A percentile compares a stretch with the other conserved stretches of the same genome.
phyloP scores from a whole-genome alignment of 2,329 filamentous ascomycete genomes.

The Penicillium sclerotigenum region DNA sequence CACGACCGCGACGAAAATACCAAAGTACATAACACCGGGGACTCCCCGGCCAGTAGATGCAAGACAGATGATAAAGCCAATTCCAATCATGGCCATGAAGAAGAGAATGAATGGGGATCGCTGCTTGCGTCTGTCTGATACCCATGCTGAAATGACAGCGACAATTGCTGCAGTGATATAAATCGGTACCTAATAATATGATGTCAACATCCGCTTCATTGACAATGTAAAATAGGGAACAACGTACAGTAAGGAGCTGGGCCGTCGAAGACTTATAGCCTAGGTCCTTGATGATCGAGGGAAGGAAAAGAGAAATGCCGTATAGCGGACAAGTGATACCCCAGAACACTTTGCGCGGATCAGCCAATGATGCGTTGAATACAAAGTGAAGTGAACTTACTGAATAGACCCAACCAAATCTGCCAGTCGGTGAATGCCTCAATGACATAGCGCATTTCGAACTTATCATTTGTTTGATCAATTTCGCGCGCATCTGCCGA shows the following conservation, averaged over 20 bases:
- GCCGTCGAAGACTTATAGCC: slow-evolving; percentile 41
- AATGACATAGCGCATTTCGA: slow-evolving; percentile 40
- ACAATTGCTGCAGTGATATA: slow-evolving; percentile 41
- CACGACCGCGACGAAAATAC: slow-evolving; percentile 47
- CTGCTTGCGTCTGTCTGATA: slow-evolving; percentile 57
- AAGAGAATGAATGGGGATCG: slow-evolving; percentile 55
- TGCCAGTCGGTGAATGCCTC: slow-evolving; percentile 44
- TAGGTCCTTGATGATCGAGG: slow-evolving; percentile 43
- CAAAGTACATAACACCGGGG: slow-evolving; percentile 47
- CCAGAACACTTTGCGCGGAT: slow-evolving; percentile 37
- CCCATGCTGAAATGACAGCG: slow-evolving; percentile 48
- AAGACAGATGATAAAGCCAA: slow-evolving; percentile 56
- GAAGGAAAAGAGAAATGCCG: slow-evolving; percentile 41
- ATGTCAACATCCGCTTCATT: background rate
- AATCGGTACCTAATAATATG: slow-evolving; percentile 30
- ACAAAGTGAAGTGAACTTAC: slow-evolving; percentile 22
- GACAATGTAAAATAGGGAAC: background rate
- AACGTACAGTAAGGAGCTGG: slow-evolving; percentile 38
- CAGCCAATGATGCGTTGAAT: slow-evolving; percentile 3
- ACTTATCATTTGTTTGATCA: slow-evolving; percentile 30
- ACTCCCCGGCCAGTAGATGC: slow-evolving; percentile 33
- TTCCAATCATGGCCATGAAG: slow-evolving; percentile 52
- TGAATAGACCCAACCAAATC: slow-evolving; percentile 39
- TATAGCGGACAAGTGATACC: slow-evolving; percentile 44
- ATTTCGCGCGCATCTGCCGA: slow-evolving; percentile 27